phyloP scores from a whole-genome alignment of 768 basidiomycete genomes.

The Mycena alexandri region DNA sequence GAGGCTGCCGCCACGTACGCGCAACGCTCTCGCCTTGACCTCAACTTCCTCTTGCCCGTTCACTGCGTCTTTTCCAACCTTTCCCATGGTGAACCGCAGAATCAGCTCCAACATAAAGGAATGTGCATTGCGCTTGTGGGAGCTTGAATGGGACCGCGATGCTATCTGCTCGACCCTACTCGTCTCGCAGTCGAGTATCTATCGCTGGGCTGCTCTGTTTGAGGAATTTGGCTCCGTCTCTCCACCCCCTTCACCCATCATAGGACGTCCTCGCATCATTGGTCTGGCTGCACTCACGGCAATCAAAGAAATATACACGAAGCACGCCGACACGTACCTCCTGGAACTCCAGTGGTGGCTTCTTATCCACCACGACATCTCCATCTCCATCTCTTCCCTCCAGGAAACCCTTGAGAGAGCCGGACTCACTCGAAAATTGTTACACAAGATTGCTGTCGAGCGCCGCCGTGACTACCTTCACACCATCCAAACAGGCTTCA shows the following conservation, averaged over 20 bases:
- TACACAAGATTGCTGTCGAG: neutral
- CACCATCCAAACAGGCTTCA: slow-evolving; percentile 11
- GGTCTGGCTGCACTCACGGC: slow-evolving; percentile 1
- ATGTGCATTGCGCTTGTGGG: slow-evolving; percentile 41
- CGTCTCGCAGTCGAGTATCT: slow-evolving; percentile 12
- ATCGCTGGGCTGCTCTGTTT: slow-evolving; percentile 13
- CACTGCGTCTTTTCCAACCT: neutral
- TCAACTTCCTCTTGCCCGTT: no score
- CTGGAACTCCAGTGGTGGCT: slow-evolving; percentile 36
- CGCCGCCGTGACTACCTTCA: slow-evolving; percentile 4
- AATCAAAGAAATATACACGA: slow-evolving; percentile 8
- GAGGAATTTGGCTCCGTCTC: slow-evolving; percentile 10
- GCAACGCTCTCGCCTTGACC: no score
- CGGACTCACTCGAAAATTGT: neutral
- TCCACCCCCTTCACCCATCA: slow-evolving; percentile 14
- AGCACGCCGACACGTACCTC: slow-evolving; percentile 25
- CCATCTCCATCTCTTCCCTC: neutral
- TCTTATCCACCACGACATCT: neutral
- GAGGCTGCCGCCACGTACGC: no score
- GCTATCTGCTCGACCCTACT: slow-evolving; percentile 9
- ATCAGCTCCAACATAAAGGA: slow-evolving; percentile 46
- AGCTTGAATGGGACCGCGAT: slow-evolving; percentile 36
- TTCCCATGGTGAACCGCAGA: slow-evolving; percentile 37
- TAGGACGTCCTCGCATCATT: slow-evolving; percentile 1
- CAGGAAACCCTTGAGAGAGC: neutral